phyloP scores from a whole-genome alignment of 2,329 filamentous ascomycete species.

The Chaetomium strumarium region DNA sequence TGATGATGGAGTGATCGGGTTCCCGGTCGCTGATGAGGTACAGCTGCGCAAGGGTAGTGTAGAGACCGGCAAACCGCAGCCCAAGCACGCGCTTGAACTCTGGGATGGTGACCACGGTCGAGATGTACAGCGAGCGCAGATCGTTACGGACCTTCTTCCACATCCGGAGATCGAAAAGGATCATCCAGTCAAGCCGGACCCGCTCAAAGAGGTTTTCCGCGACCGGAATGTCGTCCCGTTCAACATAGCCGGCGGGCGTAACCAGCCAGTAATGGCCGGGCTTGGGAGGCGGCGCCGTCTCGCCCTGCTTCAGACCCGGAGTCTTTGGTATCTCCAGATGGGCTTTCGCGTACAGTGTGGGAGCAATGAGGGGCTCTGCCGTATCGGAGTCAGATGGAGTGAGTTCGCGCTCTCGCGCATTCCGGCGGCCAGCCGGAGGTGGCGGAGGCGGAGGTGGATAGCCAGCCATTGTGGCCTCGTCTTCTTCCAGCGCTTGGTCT shows the following conservation, averaged over 20 bases:
- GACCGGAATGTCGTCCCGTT: constrained; percentile 55
- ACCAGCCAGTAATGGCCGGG: constrained; percentile 82
- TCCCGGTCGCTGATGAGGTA: constrained; percentile 95
- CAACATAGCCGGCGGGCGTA: constrained; percentile 64
- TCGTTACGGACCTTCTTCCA: constrained; percentile 95
- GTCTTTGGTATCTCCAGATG: constrained; percentile 77
- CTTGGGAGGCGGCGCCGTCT: constrained; percentile 47
- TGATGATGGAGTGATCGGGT: constrained; percentile 97
- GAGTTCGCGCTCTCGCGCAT: constrained; percentile 51
- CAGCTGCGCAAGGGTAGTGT: constrained; percentile 86
- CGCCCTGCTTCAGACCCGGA: constrained; percentile 46
- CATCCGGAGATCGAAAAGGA: constrained; percentile 88
- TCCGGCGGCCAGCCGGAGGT: constrained; percentile 31
- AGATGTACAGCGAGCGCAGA: constrained; percentile 88
- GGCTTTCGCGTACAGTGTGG: constrained; percentile 56
- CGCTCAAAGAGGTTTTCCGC: constrained; percentile 87
- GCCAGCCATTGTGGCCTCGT: constrained; percentile 72
- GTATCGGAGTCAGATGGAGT: constrained; percentile 71
- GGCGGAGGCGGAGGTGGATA: constrained; percentile 61
- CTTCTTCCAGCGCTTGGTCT: constrained; percentile 65
- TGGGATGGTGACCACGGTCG: constrained; percentile 89
- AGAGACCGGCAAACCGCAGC: constrained; percentile 87
- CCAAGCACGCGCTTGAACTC: constrained; percentile 94
- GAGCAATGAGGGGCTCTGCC: constrained; percentile 59
- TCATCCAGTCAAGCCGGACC: constrained; percentile 86